phyloP scores from a whole-genome alignment of 1,284 basidiomycete genomes.

The Malassezia sympodialis region DNA sequence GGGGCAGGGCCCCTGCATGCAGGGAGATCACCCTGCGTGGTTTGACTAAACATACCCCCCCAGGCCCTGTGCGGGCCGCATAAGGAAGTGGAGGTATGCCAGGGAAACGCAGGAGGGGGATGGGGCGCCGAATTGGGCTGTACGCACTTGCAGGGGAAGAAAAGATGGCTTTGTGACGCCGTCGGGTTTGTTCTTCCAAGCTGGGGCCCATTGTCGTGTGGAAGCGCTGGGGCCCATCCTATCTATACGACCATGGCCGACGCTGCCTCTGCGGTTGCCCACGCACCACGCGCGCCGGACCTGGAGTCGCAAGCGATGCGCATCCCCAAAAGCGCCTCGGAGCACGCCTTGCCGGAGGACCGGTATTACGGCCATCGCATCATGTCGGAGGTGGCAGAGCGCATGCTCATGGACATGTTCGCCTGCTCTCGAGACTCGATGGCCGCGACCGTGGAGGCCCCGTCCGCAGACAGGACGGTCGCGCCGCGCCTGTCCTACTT shows the following conservation, averaged over 20 bases:
- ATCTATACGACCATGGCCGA: background rate
- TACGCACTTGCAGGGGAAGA: background rate
- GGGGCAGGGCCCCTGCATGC: background rate
- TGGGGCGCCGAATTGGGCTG: slow-evolving; percentile 4
- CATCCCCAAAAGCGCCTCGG: slow-evolving; percentile 4
- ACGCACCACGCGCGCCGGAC: slow-evolving; percentile 5
- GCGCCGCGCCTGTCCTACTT: slow-evolving; percentile 45
- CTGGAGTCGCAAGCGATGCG: slow-evolving; percentile 6
- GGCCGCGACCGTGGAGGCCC: background rate
- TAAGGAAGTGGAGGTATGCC: slow-evolving; percentile 10
- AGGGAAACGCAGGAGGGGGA: background rate
- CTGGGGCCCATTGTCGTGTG: background rate
- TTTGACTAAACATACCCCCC: background rate
- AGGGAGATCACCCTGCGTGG: slow-evolving; percentile 1
- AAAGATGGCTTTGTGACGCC: background rate
- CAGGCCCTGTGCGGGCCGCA: background rate
- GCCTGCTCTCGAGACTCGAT: slow-evolving; percentile 13
- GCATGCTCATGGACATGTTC: slow-evolving; percentile 12
- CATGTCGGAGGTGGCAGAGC: slow-evolving; percentile 11
- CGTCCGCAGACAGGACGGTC: background rate
- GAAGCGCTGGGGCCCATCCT: background rate
- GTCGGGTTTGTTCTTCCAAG: background rate
- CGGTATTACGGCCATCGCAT: slow-evolving; percentile 12
- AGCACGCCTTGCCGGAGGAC: slow-evolving; percentile 1
- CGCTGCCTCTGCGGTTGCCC: background rate